Evolutionary conservation across 805 yeast genomes (phyloP).

Genomic region (Kuraishia molischiana): DNA sequence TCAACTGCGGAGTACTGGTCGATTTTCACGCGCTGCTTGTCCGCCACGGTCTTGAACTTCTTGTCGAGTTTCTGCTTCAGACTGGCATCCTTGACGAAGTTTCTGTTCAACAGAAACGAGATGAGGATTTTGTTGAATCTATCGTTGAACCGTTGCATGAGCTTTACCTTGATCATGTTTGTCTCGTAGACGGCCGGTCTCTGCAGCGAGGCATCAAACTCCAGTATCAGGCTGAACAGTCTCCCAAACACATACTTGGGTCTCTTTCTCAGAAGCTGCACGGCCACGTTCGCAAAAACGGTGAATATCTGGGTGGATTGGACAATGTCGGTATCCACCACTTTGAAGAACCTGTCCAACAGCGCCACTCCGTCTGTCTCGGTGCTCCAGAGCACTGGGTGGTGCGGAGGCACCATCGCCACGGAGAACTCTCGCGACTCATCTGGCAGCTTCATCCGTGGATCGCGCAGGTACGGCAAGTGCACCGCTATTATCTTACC

Average conservation of each 20-base stretch:
- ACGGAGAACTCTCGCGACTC: slow-evolving; percentile 33
- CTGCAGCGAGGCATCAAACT: slow-evolving; percentile 50
- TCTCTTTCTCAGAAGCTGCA: slow-evolving; percentile 56
- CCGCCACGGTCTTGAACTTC: slow-evolving; percentile 20
- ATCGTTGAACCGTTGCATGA: slow-evolving; percentile 25
- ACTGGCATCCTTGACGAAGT: slow-evolving; percentile 21
- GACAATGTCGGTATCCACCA: slow-evolving; percentile 45
- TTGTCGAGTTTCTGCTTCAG: slow-evolving; percentile 21
- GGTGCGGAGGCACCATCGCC: slow-evolving; percentile 41
- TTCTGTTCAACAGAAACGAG: slow-evolving; percentile 20
- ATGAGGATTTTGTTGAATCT: slow-evolving; percentile 22
- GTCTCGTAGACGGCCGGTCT: slow-evolving; percentile 36
- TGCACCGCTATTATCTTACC: slow-evolving; percentile 50
- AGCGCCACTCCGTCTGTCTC: slow-evolving; percentile 66
- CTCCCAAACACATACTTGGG: slow-evolving; percentile 45
- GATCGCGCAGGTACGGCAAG: slow-evolving; percentile 25
- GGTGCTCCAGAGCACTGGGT: slow-evolving; percentile 50
- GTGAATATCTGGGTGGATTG: slow-evolving; percentile 50
- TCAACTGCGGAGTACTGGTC: slow-evolving; percentile 31
- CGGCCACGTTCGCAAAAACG: slow-evolving; percentile 56
- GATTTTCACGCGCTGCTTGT: slow-evolving; percentile 21
- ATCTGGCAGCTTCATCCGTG: slow-evolving; percentile 1
- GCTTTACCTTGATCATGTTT: slow-evolving; percentile 16
- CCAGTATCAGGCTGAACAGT: slow-evolving; percentile 48
- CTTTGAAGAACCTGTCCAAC: slow-evolving; percentile 53